Conservation (phyloP, 495 filamentous ascomycete species). For the Parathielavia appendiculata region DNA sequence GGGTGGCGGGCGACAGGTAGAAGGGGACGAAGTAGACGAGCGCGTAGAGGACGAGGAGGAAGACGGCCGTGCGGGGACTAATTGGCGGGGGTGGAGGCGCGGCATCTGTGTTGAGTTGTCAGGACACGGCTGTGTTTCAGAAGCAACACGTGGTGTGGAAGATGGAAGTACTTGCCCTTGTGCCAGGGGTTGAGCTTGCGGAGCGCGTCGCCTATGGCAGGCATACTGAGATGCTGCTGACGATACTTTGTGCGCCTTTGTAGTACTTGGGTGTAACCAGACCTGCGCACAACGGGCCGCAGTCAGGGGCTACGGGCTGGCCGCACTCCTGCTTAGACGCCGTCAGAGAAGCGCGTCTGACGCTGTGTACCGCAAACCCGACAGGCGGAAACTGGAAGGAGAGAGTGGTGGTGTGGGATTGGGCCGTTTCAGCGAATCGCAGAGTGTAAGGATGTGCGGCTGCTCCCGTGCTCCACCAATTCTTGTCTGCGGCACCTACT, state of each 20-base stretch:
- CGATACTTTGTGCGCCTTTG: too few species aligned
- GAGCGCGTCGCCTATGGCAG: constrained; percentile 20
- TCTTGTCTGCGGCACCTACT: neutral
- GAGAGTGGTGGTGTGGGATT: neutral
- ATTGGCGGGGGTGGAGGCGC: constrained; percentile 24
- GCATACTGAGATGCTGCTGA: constrained; percentile 14
- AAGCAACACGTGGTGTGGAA: constrained; percentile 4
- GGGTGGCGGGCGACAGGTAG: constrained; percentile 73
- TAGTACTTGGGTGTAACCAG: neutral
- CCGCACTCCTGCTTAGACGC: constrained; percentile 16
- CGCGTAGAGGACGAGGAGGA: constrained; percentile 63
- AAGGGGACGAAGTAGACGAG: constrained; percentile 85
- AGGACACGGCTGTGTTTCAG: constrained; percentile 10
- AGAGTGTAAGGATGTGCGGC: constrained; percentile 2
- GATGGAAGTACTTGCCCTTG: constrained; percentile 21
- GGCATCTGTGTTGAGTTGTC: constrained; percentile 11
- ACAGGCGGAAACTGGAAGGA: neutral
- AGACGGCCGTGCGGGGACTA: constrained; percentile 20
- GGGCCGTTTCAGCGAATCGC: constrained; percentile 15
- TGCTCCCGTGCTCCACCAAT: constrained; percentile 9
- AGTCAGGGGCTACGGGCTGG: neutral
- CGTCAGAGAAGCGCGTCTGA: constrained; percentile 17
- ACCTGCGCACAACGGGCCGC: neutral
- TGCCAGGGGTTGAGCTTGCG: constrained; percentile 31
- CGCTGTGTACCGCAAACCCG: neutral